Evolutionary conservation across 768 basidiomycete genomes (phyloP).

Genomic region (Lactifluus echinatus): DNA sequence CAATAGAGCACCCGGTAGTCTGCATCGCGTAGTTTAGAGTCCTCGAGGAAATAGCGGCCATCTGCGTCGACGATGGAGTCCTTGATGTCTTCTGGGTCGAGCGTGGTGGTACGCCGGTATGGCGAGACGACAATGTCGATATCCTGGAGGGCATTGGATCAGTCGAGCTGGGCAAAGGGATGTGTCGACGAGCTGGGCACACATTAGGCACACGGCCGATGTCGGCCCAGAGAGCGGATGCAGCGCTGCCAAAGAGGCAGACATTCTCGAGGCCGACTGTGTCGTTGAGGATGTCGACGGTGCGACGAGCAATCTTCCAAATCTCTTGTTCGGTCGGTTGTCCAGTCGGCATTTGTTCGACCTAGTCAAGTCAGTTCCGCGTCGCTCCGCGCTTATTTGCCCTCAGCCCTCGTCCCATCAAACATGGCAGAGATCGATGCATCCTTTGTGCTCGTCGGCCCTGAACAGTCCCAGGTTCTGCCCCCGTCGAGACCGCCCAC

Average conservation of each 20-base stretch:
- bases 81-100: slow-evolving; percentile 5
- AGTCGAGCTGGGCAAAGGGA: too few relatives aligned
- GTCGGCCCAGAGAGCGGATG: neutral
- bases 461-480: slow-evolving; percentile 11
- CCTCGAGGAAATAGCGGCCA: neutral
- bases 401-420: too few relatives aligned
- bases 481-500: slow-evolving; percentile 6
- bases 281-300: neutral
- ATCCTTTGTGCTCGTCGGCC: slow-evolving; percentile 6
- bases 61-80: neutral
- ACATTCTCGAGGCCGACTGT: neutral
- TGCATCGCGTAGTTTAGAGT: neutral
- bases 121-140: slow-evolving; percentile 3
- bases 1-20: neutral
- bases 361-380: too few relatives aligned
- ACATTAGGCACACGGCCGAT: slow-evolving; percentile 5
- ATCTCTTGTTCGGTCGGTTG: neutral
- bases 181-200: neutral
- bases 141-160: neutral
- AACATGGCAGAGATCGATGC: slow-evolving; percentile 11
- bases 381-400: too few relatives aligned
- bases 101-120: too few relatives aligned
- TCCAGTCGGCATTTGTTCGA: neutral
- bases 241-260: slow-evolving; percentile 9
- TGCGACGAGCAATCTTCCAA: slow-evolving; percentile 2